Percentiles rank a stretch among this genome's conserved stretches.
phyloP scores from a whole-genome alignment of 2,329 filamentous ascomycete species.

The Monosporascus sp. region DNA sequence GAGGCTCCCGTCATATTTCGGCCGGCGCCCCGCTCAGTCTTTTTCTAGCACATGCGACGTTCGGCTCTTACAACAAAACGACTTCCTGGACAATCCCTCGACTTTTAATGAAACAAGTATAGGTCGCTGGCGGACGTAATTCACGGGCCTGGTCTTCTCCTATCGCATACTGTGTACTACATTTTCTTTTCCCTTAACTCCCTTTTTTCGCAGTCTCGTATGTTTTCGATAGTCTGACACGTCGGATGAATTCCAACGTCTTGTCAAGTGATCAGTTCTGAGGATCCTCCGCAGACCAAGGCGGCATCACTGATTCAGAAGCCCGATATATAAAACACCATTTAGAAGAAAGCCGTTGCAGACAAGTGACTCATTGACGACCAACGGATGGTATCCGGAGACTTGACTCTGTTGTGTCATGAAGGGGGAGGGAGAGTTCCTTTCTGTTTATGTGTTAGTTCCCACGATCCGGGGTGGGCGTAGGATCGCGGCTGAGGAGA shows the following conservation, averaged over 20 bases:
- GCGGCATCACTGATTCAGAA: background rate
- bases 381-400: background rate
- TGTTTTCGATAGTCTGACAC: background rate
- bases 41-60: background rate
- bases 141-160: slow-evolving; percentile 5
- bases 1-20: background rate
- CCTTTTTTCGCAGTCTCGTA: background rate
- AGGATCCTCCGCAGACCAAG: background rate
- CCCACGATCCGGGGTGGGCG: slow-evolving; percentile 4
- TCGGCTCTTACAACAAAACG: background rate
- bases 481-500: slow-evolving; percentile 14
- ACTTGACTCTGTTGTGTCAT: background rate
- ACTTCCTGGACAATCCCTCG: background rate
- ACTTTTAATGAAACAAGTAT: slow-evolving; percentile 2
- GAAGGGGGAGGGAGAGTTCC: slow-evolving; percentile 8
- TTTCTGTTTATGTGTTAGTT: slow-evolving; percentile 5
- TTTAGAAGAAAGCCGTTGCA: background rate
- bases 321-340: background rate
- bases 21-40: background rate
- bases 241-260: background rate
- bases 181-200: background rate
- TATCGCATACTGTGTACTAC: slow-evolving; percentile 15
- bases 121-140: slow-evolving; percentile 1
- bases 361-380: background rate
- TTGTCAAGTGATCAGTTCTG: background rate